Conservation (phyloP, 148 eudicot genomes). For the Fagopyrum tataricum region DNA sequence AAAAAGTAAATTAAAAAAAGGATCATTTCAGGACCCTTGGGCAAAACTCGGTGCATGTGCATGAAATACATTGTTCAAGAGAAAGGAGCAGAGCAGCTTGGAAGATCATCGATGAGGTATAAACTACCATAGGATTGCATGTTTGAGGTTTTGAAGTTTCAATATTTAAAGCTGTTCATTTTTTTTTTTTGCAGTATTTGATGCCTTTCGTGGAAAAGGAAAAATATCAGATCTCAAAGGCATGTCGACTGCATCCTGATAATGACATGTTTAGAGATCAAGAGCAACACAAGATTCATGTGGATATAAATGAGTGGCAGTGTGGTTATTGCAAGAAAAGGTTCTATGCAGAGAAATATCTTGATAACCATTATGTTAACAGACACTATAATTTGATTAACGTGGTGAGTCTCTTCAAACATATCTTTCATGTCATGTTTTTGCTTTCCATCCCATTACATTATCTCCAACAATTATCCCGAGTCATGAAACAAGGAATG, state of each 20-base stretch:
- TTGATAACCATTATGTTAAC: conserved; percentile 78
- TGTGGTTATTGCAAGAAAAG: conserved; percentile 86
- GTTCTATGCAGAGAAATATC: conserved; percentile 70
- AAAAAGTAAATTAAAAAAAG: not conserved
- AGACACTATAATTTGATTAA: conserved; percentile 73
- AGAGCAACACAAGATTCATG: conserved; percentile 70
- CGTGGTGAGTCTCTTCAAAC: conserved; percentile 38
- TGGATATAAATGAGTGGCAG: conserved; percentile 78
- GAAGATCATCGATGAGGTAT: conserved; percentile 74
- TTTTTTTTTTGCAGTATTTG: conserved; percentile 51
- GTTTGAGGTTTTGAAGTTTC: not conserved
- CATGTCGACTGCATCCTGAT: conserved; percentile 73
- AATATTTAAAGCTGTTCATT: not conserved
- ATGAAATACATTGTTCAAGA: conserved; percentile 87
- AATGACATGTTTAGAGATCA: conserved; percentile 86
- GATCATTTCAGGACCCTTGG: conserved; percentile 25
- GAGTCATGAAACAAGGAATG: not conserved
- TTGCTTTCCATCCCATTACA: not conserved
- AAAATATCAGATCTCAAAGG: conserved; percentile 48
- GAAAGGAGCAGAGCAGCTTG: conserved; percentile 87
- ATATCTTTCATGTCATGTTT: conserved; percentile 6
- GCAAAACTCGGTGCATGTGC: conserved; percentile 29
- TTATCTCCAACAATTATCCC: not conserved
- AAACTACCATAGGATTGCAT: not conserved
- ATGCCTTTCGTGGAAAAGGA: conserved; percentile 84